Evolutionary conservation across 2,329 filamentous ascomycete species (phyloP), one percentile per base, ranked within the genome.

Genomic region (Coleophoma eucalyptorum): DNA sequence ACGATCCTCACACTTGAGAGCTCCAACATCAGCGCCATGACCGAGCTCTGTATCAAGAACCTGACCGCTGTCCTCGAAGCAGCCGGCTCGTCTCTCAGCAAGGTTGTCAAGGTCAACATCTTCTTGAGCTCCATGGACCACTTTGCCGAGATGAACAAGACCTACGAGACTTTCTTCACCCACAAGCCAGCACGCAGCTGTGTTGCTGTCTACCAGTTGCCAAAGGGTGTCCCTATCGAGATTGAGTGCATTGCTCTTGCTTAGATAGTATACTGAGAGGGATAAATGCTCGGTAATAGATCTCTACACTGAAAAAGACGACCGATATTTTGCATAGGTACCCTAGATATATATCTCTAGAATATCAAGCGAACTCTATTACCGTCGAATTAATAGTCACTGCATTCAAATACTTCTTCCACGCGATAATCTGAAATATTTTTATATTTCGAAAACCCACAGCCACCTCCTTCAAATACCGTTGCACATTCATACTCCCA

Each of bases 141-240:
- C 72, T 97, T 97, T 67, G 86, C 81, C 47, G 83, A 83, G 67
- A 90, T 95, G 87, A 95, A 96, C 72, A 79, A 79, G 60, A 86
- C 88, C 63, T 96, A 94, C 69, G 87, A 86, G 71, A 86, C 90
- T 73, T 90, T 85, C 77, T 94, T 93, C 72, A 71, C 80, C 49
- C 86, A 90, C 73, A 94, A 92, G 83, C 91, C 91, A 21, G 88
- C 90, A n/a, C 81, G 90, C 60, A 91, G 87, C 74, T 96, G 91
- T 66, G 90, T 96, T 50, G 91, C 92, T 8, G 92, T 95, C 58
- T 92, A 95, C 78, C 85, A 89, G 64, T 79, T 96, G 60, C 91
- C 91, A 56, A 90, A 93, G 79, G 85, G 86, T 50, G 91, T 93
- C 31, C 87, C 90, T 49, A 86, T 96, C 13, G 92, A 96, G 79